Evolutionary conservation across 345 rosid species (phyloP).

Genomic region (Hibiscus trionum): DNA sequence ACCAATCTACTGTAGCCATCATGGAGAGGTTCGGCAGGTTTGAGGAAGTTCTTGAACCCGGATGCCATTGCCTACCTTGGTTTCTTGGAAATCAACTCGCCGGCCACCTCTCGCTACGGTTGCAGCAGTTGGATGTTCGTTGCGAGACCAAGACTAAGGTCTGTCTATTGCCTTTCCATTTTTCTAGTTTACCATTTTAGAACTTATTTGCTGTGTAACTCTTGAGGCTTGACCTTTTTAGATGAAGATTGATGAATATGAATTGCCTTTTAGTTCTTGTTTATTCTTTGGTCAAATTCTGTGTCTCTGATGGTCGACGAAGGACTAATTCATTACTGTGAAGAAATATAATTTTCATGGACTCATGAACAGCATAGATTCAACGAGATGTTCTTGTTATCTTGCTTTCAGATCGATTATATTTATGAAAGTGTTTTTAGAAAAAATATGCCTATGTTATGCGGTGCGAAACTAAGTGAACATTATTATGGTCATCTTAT

Average conservation of each 20-base stretch:
- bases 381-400: not conserved
- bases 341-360: not conserved
- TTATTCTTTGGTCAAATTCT: not conserved
- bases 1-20: constrained; percentile 53
- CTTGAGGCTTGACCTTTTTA: not conserved
- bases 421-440: not conserved
- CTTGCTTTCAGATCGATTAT: not conserved
- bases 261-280: not conserved
- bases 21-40: constrained; percentile 48
- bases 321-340: not conserved
- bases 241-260: not conserved
- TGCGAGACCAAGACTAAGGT: constrained; percentile 6
- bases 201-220: not conserved
- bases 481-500: not conserved
- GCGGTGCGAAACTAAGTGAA: not conserved
- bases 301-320: not conserved
- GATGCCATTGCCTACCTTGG: constrained; percentile 62
- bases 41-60: constrained; percentile 52
- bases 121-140: constrained; percentile 10
- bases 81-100: constrained; percentile 22
- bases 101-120: not conserved
- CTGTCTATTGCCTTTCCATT: not conserved
- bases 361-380: too few relatives aligned
- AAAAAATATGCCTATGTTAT: not conserved
- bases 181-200: too few relatives aligned